Conservation (phyloP, 345 rosid genomes). For the Euphorbia lathyris region DNA sequence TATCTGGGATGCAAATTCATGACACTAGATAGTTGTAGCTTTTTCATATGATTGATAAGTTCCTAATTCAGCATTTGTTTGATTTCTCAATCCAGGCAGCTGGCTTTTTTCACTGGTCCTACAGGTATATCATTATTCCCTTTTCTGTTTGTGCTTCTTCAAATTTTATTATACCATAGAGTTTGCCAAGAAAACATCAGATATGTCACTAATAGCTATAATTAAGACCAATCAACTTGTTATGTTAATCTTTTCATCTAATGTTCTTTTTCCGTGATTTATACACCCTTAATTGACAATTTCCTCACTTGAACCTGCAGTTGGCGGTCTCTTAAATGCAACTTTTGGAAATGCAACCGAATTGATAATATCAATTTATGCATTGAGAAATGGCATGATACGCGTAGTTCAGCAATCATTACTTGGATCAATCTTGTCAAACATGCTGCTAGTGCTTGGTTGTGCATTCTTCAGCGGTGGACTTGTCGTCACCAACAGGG, state of each 20-base stretch:
- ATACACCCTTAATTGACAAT: not conserved
- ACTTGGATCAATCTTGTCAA: conserved; percentile 49
- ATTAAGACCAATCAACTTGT: not conserved
- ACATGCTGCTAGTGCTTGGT: conserved; percentile 58
- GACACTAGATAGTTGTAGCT: not conserved
- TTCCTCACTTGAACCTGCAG: conserved; percentile 25
- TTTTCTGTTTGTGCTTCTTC: not conserved
- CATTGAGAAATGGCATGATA: conserved; percentile 40
- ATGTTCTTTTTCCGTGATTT: not conserved
- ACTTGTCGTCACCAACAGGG: conserved; percentile 36
- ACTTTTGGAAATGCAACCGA: conserved; percentile 55
- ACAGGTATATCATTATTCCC: conserved; percentile 24
- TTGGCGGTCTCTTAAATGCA: conserved; percentile 51
- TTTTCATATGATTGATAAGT: not conserved
- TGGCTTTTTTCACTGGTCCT: conserved; percentile 49
- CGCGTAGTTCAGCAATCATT: conserved; percentile 54
- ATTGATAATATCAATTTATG: conserved; percentile 49
- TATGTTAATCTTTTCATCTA: not conserved
- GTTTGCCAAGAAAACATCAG: not conserved
- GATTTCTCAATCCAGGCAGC: conserved; percentile 39
- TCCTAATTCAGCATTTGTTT: conserved; percentile 14
- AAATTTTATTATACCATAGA: not conserved
- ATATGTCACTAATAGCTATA: not conserved
- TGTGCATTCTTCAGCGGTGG: conserved; percentile 53
- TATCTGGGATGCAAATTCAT: not conserved